A percentile compares a stretch with the other conserved stretches of the same genome.
These are phyloP conservation scores for Viola pubescens DNA, from an alignment of 441 rosid species.

Conservation along the genomic window DNA sequence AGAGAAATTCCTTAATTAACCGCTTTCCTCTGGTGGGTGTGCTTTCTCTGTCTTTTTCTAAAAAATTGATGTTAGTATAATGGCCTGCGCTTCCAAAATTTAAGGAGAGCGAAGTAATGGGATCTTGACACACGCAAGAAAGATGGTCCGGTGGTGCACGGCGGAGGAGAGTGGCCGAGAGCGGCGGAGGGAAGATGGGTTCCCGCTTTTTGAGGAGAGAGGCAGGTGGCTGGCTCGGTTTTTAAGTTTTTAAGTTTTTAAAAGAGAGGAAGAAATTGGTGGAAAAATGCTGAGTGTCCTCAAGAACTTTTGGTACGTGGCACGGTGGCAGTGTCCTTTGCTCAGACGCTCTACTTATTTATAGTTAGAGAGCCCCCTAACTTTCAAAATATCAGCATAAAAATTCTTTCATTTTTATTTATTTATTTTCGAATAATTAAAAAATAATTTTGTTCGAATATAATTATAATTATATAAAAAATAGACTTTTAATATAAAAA, in stretches of 20 bases:
- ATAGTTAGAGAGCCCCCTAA: no score
- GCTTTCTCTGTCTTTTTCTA: conserved; percentile 1
- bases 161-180: neutral
- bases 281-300: conserved; percentile 13
- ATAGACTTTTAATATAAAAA: no score
- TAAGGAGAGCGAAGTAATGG: conserved; percentile 14
- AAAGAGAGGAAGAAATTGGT: conserved; percentile 4
- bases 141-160: neutral
- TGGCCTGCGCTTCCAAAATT: neutral
- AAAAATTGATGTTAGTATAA: neutral
- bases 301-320: no score
- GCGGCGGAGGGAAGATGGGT: conserved; percentile 12
- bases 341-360: no score
- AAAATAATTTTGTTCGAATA: no score
- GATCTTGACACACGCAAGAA: conserved; percentile 24
- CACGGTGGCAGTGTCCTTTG: no score
- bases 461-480: no score
- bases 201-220: conserved; percentile 24
- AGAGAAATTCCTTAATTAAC: conserved; percentile 9
- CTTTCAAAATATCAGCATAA: no score
- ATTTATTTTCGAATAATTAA: no score
- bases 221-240: neutral
- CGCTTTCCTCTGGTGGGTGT: conserved; percentile 4
- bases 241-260: conserved; percentile 5
- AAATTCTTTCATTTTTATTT: no score